Evolutionary conservation across 805 yeast genomes (phyloP).

Genomic region (Maudiozyma barnettii): DNA sequence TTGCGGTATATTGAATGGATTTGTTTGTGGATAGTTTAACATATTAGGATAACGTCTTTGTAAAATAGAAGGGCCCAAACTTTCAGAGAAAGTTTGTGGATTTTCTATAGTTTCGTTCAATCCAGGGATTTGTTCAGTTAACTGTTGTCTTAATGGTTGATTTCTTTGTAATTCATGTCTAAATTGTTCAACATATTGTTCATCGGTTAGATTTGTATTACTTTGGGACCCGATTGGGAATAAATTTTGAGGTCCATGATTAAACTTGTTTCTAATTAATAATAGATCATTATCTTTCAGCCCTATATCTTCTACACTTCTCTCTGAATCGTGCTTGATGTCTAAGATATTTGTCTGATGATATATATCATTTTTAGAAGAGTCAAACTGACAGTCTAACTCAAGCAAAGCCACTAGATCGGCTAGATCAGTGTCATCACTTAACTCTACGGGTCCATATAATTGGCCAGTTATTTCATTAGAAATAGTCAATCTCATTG

Average conservation of each 20-base stretch:
- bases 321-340: slow-evolving; percentile 13
- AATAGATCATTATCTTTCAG: slow-evolving; percentile 53
- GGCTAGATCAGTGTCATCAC: slow-evolving; percentile 49
- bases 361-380: slow-evolving; percentile 39
- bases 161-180: slow-evolving; percentile 41
- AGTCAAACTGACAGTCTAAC: slow-evolving; percentile 51
- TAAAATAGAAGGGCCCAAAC: slow-evolving; percentile 30
- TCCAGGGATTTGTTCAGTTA: slow-evolving; percentile 37
- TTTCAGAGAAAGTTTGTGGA: slow-evolving; percentile 38
- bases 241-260: not conserved
- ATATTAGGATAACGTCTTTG: slow-evolving; percentile 15
- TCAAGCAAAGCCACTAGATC: slow-evolving; percentile 70
- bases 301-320: slow-evolving; percentile 38
- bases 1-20: slow-evolving; percentile 31
- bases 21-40: slow-evolving; percentile 4
- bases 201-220: slow-evolving; percentile 9
- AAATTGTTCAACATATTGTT: slow-evolving; percentile 34
- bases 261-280: slow-evolving; percentile 28
- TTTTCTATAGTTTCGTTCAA: slow-evolving; percentile 39
- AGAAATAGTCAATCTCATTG: slow-evolving; percentile 47
- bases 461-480: slow-evolving; percentile 41
- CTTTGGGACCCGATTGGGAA: not conserved
- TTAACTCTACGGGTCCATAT: slow-evolving; percentile 46
- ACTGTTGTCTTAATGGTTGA: slow-evolving; percentile 31
- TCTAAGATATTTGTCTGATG: slow-evolving; percentile 38